A percentile compares a stretch with the other conserved stretches of the same genome.
phyloP scores from a whole-genome alignment of 2,329 filamentous ascomycete species.

The Fusarium praegraminearum region DNA sequence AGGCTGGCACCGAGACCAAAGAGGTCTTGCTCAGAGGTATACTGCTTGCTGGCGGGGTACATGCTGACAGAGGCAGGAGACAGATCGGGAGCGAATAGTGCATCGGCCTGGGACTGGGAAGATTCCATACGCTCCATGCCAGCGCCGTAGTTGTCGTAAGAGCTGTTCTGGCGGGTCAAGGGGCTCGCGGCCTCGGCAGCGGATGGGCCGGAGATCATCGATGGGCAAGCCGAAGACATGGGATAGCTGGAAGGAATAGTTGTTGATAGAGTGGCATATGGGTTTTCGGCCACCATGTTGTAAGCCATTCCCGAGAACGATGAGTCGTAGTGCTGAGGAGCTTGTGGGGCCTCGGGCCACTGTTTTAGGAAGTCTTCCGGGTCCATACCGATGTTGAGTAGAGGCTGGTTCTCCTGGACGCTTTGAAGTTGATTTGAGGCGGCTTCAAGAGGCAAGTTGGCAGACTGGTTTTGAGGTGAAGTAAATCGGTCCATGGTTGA shows the following conservation, averaged over 20 bases:
- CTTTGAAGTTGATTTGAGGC: conserved; percentile 50
- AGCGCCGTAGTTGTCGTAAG: conserved; percentile 49
- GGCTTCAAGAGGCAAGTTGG: conserved; percentile 43
- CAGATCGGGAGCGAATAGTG: conserved; percentile 32
- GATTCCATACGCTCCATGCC: conserved; percentile 57
- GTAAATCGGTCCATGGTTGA: conserved; percentile 49
- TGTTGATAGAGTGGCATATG: conserved; percentile 28
- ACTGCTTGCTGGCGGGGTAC: conserved; percentile 48
- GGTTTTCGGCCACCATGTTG: conserved; percentile 34
- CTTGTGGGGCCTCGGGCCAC: conserved; percentile 38
- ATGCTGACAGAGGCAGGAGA: conserved; percentile 34
- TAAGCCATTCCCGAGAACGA: conserved; percentile 28
- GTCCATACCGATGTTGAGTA: conserved; percentile 54
- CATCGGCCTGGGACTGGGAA: conserved; percentile 52
- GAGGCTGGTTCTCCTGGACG: conserved; percentile 52
- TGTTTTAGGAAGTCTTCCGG: conserved; percentile 56
- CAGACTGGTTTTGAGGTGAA: conserved; percentile 50
- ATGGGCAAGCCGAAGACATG: conserved; percentile 56
- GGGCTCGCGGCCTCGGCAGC: conserved; percentile 54
- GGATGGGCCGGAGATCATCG: conserved; percentile 58
- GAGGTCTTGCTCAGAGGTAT: conserved; percentile 49
- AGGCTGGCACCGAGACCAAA: conserved; percentile 57
- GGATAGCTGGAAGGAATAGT: conserved; percentile 45
- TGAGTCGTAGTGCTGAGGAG: conserved; percentile 41
- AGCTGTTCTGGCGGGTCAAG: conserved; percentile 60